These are phyloP conservation scores for Erythrophleum ivorense DNA, from an alignment of 331 rosid species.

Conservation along the genomic window DNA sequence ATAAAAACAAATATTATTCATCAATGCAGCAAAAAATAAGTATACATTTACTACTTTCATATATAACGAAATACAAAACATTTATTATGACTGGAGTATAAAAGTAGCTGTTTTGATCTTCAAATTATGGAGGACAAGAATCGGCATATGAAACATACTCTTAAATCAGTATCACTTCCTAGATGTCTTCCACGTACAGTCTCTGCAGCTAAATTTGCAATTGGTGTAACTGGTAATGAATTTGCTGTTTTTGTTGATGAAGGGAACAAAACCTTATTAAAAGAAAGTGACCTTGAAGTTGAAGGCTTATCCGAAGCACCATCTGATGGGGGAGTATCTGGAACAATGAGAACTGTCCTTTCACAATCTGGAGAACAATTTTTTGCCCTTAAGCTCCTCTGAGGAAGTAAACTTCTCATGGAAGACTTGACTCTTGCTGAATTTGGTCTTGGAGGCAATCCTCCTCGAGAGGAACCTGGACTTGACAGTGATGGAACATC, in stretches of 20 bases:
- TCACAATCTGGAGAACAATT: slow-evolving; percentile 52
- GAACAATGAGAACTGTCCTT: slow-evolving; percentile 63
- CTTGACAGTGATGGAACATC: slow-evolving; percentile 52
- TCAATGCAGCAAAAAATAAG: slow-evolving; percentile 4
- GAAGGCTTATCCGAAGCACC: slow-evolving; percentile 56
- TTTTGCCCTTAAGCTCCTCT: slow-evolving; percentile 60
- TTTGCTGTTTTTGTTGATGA: slow-evolving; percentile 57
- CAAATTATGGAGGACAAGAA: slow-evolving; percentile 5
- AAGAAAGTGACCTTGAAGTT: slow-evolving; percentile 57
- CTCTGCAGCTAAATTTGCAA: slow-evolving; percentile 52
- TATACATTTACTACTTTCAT: slow-evolving; percentile 9
- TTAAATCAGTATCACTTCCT: slow-evolving; percentile 44
- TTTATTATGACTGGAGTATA: background rate
- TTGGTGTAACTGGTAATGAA: slow-evolving; percentile 78
- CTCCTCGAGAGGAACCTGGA: slow-evolving; percentile 61
- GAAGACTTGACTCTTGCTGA: slow-evolving; percentile 67
- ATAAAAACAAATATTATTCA: slow-evolving; percentile 28
- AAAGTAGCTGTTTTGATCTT: slow-evolving; percentile 26
- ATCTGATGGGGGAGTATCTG: slow-evolving; percentile 58
- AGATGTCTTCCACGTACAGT: slow-evolving; percentile 43
- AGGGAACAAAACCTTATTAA: slow-evolving; percentile 58
- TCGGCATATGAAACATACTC: slow-evolving; percentile 51
- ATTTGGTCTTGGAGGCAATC: slow-evolving; percentile 75
- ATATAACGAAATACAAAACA: background rate
- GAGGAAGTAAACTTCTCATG: slow-evolving; percentile 60